Base-by-base conservation (phyloP, 352 stramenopile genomes). In the Aphanomyces astaci region DNA sequence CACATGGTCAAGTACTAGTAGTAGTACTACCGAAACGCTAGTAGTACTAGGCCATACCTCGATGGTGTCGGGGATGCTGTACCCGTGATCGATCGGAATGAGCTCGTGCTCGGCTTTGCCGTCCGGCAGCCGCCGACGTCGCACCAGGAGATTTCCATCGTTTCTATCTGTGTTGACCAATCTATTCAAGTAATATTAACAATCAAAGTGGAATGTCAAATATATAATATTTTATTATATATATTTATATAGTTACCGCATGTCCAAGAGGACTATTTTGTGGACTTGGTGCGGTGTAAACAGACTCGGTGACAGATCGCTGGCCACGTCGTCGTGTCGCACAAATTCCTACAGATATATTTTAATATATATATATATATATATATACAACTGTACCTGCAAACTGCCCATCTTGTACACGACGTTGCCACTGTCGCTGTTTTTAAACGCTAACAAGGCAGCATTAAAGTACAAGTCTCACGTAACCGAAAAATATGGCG, bases 51-150 rank as follows among this genome's bases (percentile, higher is more conserved):
- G n/a, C n/a, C n/a, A n/a, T n/a, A 52, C 62, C 72, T 99, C 93
- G 17, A 98, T 73, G 40, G 92, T 91, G 66, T 98, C 92, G 22
- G 96, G 89, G 31, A 99, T 76, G 74, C 94, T 98, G 72, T 98
- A 99, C 13, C 97, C 97, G 76, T 99, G 97, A 80, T 99, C 97
- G 78, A 99, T 99, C n/a, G 97, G 97, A 63, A 99, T 95, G 27
- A 99, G 78, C 66, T 97, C 86, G 68, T 98, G 95, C 60, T 95
- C 85, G 30, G 79, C 70, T 28, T 80, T 75, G 3, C 73, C 78
- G 27, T 75, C 73, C 31, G 76, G 49, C 24, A 86, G 78, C 24
- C 81, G 77, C 39, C 83, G 78, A 66, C 95, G 90, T 48, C 92
- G 82, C 49, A 98, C 96, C 10, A 99, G 79, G 57, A 99, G 96